A percentile compares a stretch with the other conserved stretches of the same genome.
Conservation (phyloP, 768 basidiomycete species). For the Boletus subcaerulescens region DNA sequence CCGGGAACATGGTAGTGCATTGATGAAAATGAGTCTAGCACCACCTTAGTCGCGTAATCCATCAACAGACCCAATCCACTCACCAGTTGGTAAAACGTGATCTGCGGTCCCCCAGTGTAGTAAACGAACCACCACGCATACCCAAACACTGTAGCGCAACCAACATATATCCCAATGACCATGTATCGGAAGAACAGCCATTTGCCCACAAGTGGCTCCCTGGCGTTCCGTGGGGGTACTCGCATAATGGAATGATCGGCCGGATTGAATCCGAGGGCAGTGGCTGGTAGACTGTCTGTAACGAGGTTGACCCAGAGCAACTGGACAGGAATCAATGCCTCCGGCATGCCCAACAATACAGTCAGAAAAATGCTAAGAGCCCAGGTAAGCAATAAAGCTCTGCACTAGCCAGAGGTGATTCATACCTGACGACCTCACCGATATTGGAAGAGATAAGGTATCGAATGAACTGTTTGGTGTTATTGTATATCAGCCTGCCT, state of each 20-base stretch:
- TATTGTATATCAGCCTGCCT: slow-evolving; percentile 96
- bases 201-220: slow-evolving; percentile 84
- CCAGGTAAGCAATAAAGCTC: not conserved
- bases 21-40: slow-evolving; percentile 92
- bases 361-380: slow-evolving; percentile 85
- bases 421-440: slow-evolving; percentile 84
- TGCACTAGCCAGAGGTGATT: not conserved
- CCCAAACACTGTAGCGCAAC: slow-evolving; percentile 91
- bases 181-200: slow-evolving; percentile 98
- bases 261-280: slow-evolving; percentile 97
- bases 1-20: slow-evolving; percentile 77
- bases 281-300: slow-evolving; percentile 94
- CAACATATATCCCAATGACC: slow-evolving; percentile 91
- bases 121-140: slow-evolving; percentile 99
- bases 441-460: slow-evolving; percentile 99
- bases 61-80: slow-evolving; percentile 31
- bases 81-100: slow-evolving; percentile 90
- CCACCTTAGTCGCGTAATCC: slow-evolving; percentile 2
- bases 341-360: slow-evolving; percentile 98
- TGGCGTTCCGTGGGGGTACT: slow-evolving; percentile 84
- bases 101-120: slow-evolving; percentile 88
- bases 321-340: slow-evolving; percentile 96
- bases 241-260: slow-evolving; percentile 97
- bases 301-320: slow-evolving; percentile 98
- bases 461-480: slow-evolving; percentile 99